Evolutionary conservation across 495 filamentous ascomycete genomes (phyloP).

Genomic region (Stereocaulon alpinum): DNA sequence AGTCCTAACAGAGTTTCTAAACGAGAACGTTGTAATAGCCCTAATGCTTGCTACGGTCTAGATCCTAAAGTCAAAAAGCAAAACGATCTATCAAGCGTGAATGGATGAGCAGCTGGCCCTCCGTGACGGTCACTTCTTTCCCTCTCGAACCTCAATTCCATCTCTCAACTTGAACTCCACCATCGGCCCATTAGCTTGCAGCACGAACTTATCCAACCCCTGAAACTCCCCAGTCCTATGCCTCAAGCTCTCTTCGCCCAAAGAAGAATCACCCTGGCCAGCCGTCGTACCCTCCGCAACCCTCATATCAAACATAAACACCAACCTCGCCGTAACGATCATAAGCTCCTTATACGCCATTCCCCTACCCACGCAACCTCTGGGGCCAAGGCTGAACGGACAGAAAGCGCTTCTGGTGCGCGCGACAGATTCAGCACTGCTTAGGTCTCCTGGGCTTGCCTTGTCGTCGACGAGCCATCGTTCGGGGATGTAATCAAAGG

Average conservation of each 20-base stretch:
- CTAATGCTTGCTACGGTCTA: too few relatives aligned
- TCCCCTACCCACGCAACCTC: constrained; percentile 49
- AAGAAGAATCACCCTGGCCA: background rate
- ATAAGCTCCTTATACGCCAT: constrained; percentile 43
- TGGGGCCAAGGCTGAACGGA: constrained; percentile 47
- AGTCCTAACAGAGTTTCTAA: too few relatives aligned
- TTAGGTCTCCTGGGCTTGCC: background rate
- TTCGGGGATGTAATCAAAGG: constrained; percentile 43
- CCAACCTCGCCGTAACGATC: constrained; percentile 35
- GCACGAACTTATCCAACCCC: background rate
- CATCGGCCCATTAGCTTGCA: background rate
- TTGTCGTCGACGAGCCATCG: constrained; percentile 38
- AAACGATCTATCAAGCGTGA: too few relatives aligned
- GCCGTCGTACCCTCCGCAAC: background rate
- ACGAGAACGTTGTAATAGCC: too few relatives aligned
- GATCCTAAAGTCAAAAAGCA: too few relatives aligned
- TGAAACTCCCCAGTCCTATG: background rate
- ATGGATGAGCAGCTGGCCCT: too few relatives aligned
- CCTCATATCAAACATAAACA: constrained; percentile 24
- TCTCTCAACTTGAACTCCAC: constrained; percentile 4
- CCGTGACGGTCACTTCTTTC: too few relatives aligned
- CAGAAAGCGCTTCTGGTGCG: constrained; percentile 38
- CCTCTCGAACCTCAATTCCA: too few relatives aligned
- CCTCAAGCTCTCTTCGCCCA: background rate
- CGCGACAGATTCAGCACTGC: background rate